Evolutionary conservation across 164 flowering plant species (phyloP), one percentile per base, ranked within the genome.

Genomic region (Magnolia changhungtana): DNA sequence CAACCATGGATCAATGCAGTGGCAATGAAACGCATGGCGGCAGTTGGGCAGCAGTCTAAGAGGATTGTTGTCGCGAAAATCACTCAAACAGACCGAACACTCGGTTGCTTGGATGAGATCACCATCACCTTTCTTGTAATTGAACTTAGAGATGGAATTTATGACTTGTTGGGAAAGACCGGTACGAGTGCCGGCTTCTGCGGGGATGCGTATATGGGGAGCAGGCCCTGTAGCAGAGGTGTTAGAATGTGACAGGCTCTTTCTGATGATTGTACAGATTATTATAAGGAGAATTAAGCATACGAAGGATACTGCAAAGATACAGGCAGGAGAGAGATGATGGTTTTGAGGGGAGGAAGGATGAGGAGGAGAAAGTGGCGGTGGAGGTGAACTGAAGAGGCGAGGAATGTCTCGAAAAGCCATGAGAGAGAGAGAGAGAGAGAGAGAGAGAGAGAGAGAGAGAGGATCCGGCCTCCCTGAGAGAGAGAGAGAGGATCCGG

Each of bases 111-210:
- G 92, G 45, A 93, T 75, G 64, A 87, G 69, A 63, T 87, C 69
- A 2, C 95, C 96, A 27, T 87, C 96, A 10, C 84, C 90, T 74
- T 78, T 87, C 81, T 74, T 85, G 83, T 90, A 94, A 86, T 86
- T 87, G 72, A 83, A 88, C 10, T 86, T 87, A 9, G 92, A 68
- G 50, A 96, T 92, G 49, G 89, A 82, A 79, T 86, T 87, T 66
- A 96, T 96, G 14, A 88, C 76, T 16, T 86, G 78, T 59, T 91
- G 94, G 58, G 91, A 95, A 55, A 96, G 79, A 14, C 99, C 98
- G 87, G 85, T 20, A 85, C 87, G 61, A 4, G 45, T 37, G 45
- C 45, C 45, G 7, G 45, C 7, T 1, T 37, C 45, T 1, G 73
- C 75, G 23, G 64, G 31, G 67, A 67, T 9, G n/a, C 18, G 18